Conservation (phyloP, 495 filamentous ascomycete species). For the Bathelium albidoporum region DNA sequence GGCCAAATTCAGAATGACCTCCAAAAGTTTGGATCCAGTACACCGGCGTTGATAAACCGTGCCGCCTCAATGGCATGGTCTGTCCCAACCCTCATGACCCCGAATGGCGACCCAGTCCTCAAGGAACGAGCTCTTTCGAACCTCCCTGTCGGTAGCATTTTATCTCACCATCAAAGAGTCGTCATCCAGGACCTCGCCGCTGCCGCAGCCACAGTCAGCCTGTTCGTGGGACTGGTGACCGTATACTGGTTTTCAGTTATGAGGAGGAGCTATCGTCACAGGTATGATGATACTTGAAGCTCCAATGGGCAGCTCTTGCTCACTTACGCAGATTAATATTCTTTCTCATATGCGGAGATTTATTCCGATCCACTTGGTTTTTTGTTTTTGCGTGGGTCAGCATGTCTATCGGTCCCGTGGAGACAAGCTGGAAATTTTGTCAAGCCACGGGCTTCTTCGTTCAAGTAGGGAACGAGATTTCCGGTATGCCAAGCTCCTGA, state of each 20-base stretch:
- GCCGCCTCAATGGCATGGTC: neutral
- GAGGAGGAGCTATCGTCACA: slow-evolving; percentile 62
- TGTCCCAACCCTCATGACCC: neutral
- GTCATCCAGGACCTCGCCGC: slow-evolving; percentile 24
- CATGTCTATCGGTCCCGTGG: slow-evolving; percentile 35
- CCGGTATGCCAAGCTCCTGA: slow-evolving; percentile 29
- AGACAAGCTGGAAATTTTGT: slow-evolving; percentile 47
- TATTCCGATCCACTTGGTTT: slow-evolving; percentile 57
- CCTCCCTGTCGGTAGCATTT: slow-evolving; percentile 8
- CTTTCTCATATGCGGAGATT: slow-evolving; percentile 57
- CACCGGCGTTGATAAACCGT: neutral
- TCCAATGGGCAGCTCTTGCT: neutral
- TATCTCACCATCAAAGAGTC: slow-evolving; percentile 14
- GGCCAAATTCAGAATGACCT: neutral
- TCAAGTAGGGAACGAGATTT: slow-evolving; percentile 53
- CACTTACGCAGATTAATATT: slow-evolving; percentile 50
- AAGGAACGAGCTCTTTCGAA: neutral
- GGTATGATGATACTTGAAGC: slow-evolving; percentile 37
- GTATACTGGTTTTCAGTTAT: slow-evolving; percentile 68
- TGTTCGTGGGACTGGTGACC: slow-evolving; percentile 40
- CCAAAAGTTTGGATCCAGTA: neutral
- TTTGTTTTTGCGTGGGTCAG: slow-evolving; percentile 50
- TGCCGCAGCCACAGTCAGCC: slow-evolving; percentile 39
- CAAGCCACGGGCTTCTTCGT: slow-evolving; percentile 58
- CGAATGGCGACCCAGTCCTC: neutral